A percentile compares a stretch with the other conserved stretches of the same genome.
phyloP scores from a whole-genome alignment of 345 rosid species.

The Melaleuca quinquenervia region DNA sequence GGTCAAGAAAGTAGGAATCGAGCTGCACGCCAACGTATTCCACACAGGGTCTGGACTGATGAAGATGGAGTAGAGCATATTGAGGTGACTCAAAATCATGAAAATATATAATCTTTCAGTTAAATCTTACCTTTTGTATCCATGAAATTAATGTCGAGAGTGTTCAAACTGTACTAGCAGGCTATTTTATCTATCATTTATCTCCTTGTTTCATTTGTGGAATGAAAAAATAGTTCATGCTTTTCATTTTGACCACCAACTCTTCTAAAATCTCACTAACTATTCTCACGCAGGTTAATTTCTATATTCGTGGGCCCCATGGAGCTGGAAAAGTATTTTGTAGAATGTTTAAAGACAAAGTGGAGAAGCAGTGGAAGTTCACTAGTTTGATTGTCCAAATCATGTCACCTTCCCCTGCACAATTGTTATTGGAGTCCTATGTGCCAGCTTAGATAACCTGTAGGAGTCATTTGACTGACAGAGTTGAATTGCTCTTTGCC shows the following conservation, averaged over 20 bases:
- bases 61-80: conserved; percentile 95
- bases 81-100: conserved; percentile 30
- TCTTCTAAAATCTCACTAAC: not conserved
- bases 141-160: not conserved
- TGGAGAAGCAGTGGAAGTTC: conserved; percentile 78
- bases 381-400: conserved; percentile 78
- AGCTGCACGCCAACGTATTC: conserved; percentile 92
- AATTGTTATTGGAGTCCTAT: conserved; percentile 79
- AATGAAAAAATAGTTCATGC: not conserved
- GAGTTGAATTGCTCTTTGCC: not conserved
- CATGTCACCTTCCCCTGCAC: conserved; percentile 52
- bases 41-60: conserved; percentile 65
- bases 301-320: conserved; percentile 83
- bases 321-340: conserved; percentile 88
- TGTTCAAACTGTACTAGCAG: not conserved
- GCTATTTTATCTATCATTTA: not conserved
- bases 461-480: not conserved
- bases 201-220: not conserved
- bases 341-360: conserved; percentile 87
- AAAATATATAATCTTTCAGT: not conserved
- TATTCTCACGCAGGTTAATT: conserved; percentile 41
- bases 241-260: not conserved
- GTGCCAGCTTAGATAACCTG: conserved; percentile 36
- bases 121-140: not conserved
- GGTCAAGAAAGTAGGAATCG: conserved; percentile 97